phyloP scores from a whole-genome alignment of 2,329 filamentous ascomycete species.

The Phialocephala subalpina region DNA sequence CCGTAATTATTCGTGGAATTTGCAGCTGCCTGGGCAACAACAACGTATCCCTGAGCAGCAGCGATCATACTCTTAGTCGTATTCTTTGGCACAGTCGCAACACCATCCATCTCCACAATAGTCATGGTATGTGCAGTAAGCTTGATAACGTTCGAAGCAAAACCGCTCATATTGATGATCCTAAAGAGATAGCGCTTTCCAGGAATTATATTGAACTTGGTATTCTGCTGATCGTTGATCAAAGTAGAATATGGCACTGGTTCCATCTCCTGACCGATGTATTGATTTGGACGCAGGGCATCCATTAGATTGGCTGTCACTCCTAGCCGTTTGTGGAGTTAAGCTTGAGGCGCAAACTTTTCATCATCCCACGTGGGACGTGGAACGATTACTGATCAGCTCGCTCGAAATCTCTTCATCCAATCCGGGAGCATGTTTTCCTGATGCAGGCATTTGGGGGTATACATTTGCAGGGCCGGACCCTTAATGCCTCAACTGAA shows the following conservation, averaged over 20 bases:
- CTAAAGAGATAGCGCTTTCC: neutral
- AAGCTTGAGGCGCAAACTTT: too few species aligned
- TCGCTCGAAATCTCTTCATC: too few species aligned
- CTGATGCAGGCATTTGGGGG: too few species aligned
- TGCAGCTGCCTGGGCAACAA: neutral
- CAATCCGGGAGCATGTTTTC: too few species aligned
- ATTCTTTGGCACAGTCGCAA: neutral
- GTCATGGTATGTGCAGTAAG: neutral
- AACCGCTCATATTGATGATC: neutral
- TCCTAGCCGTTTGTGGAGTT: too few species aligned
- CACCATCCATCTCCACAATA: conserved; percentile 4
- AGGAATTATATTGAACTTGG: neutral
- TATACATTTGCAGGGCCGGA: too few species aligned
- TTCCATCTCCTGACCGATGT: neutral
- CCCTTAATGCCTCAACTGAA: too few species aligned
- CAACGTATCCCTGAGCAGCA: conserved; percentile 2
- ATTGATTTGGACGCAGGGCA: neutral
- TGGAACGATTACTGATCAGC: too few species aligned
- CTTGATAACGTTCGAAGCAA: conserved; percentile 1
- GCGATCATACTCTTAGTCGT: neutral
- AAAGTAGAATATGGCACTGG: neutral
- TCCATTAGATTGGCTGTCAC: too few species aligned
- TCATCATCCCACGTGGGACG: too few species aligned
- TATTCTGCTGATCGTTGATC: neutral
- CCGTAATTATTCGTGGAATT: neutral